These are phyloP conservation scores for Globisporangium ultimum DNA, from an alignment of 352 stramenopile species.

Conservation along the genomic window DNA sequence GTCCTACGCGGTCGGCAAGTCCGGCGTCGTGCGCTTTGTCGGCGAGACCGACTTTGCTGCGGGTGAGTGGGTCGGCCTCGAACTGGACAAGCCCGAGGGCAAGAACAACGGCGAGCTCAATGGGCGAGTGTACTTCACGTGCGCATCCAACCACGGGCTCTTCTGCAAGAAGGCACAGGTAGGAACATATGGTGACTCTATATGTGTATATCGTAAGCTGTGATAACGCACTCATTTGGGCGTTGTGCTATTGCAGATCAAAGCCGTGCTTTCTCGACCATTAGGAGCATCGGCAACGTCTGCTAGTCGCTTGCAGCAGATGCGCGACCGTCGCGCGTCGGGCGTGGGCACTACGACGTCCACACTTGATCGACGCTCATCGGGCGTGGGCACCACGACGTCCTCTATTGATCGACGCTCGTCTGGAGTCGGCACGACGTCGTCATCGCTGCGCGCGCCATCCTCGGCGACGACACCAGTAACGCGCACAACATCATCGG, in stretches of 20 bases:
- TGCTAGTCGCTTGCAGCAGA: slow-evolving; percentile 28
- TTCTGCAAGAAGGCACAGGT: slow-evolving; percentile 67
- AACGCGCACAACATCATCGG: slow-evolving; percentile 1
- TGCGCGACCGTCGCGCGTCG: slow-evolving; percentile 24
- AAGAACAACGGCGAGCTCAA: slow-evolving; percentile 88
- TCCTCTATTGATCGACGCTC: no score
- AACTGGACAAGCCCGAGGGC: slow-evolving; percentile 71
- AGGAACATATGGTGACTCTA: neutral
- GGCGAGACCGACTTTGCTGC: slow-evolving; percentile 75
- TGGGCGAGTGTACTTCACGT: slow-evolving; percentile 78
- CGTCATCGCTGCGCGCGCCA: slow-evolving; percentile 12
- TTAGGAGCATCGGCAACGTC: slow-evolving; percentile 10
- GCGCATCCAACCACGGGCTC: slow-evolving; percentile 60
- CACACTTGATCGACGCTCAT: no score
- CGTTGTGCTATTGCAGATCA: slow-evolving; percentile 17
- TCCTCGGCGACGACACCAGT: slow-evolving; percentile 11
- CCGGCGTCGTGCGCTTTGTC: slow-evolving; percentile 69
- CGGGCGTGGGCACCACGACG: no score
- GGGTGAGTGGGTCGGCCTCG: slow-evolving; percentile 81
- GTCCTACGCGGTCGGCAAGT: slow-evolving; percentile 66
- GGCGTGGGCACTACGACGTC: slow-evolving; percentile 14
- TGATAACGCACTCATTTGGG: no score
- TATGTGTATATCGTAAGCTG: neutral
- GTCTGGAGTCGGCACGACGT: no score
- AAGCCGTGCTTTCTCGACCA: slow-evolving; percentile 29